Conservation (phyloP, 768 basidiomycete species). For the Dioszegia crocea region DNA sequence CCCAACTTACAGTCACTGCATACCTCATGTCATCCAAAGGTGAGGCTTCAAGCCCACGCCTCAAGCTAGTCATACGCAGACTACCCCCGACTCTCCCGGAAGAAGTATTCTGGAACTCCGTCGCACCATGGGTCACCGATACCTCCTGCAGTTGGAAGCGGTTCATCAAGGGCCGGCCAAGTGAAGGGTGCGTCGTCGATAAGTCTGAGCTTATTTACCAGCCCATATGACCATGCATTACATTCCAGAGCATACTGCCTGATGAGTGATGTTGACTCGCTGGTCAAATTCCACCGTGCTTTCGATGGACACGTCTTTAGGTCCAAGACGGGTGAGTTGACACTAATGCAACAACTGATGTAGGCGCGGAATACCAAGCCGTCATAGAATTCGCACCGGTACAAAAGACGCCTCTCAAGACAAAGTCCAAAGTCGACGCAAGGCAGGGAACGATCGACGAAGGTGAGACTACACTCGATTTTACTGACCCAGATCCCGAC, state of each 20-base stretch:
- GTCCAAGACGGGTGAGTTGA: constrained; percentile 77
- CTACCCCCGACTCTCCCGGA: constrained; percentile 90
- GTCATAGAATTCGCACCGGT: constrained; percentile 92
- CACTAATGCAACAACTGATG: not conserved
- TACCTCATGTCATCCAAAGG: not conserved
- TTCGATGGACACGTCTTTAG: constrained; percentile 90
- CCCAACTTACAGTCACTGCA: too few species aligned
- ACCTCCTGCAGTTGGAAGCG: constrained; percentile 52
- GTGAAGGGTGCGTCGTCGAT: constrained; percentile 30
- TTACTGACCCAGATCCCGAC: constrained; percentile 45
- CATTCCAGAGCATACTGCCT: constrained; percentile 82
- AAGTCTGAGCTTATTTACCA: constrained; percentile 47
- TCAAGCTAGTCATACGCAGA: constrained; percentile 78
- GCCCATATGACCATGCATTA: constrained; percentile 4
- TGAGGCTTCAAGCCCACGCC: constrained; percentile 13
- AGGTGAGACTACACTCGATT: constrained; percentile 53
- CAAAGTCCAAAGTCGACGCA: constrained; percentile 62
- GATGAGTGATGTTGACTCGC: constrained; percentile 69
- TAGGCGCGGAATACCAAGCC: constrained; percentile 81
- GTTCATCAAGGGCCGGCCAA: constrained; percentile 35
- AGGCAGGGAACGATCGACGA: constrained; percentile 84
- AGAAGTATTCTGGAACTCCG: constrained; percentile 88
- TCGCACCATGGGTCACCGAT: constrained; percentile 74
- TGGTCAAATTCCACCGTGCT: constrained; percentile 70
- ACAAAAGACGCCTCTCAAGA: constrained; percentile 68